Base-by-base conservation (phyloP, 345 rosid genomes). In the Dovyalis caffra region DNA sequence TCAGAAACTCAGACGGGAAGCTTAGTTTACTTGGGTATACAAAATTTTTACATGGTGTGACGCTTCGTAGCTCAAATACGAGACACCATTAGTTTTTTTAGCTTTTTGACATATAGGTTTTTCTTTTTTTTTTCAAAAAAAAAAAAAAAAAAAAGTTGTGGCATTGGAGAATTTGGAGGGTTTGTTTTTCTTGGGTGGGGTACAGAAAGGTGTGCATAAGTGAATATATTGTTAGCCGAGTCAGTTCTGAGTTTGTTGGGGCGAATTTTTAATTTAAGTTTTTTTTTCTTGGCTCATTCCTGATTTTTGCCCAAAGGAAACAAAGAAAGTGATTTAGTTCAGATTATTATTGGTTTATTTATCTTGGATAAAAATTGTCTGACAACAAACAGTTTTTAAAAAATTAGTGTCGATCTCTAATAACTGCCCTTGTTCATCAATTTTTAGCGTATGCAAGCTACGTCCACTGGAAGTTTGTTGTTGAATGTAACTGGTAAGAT, bases 31-130 rank as follows among this genome's bases (percentile, higher is more conserved):
- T 87, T 73, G 97, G 97, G 62, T 92, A 88, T 79, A 87, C 89
- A 61, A 92, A 90, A 85, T 88, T 90, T 80, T 88, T 92, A 83
- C 94, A 90, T 81, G 97, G 97, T 47, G 94, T 92, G 79, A 88
- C 92, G 29, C 83, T 85, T 62, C 93, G 96, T 69, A 88, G 88
- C 81, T 77, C 92, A 70, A 89, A 90, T 82, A 80, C 96, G 64
- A 91, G 96, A 86, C 93, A 87, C 66, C 93, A 84, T 81, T 83
- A 85, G 80, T 84, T 40, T 58, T n/a, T 53, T 40, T 40, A 25
- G 14, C 35, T 40, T 64, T n/a, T 58, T 14, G 64, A 63, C 57
- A n/a, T 73, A 78, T 64, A 73, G 57, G 1, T 35, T 32, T 28
- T 60, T 23, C 16, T 45, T 45, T 8, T 29, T 47, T 37, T 37